Evolutionary conservation across 805 yeast genomes (phyloP), one percentile per base, ranked within the genome.

Genomic region (Jamesozyma piceae): DNA sequence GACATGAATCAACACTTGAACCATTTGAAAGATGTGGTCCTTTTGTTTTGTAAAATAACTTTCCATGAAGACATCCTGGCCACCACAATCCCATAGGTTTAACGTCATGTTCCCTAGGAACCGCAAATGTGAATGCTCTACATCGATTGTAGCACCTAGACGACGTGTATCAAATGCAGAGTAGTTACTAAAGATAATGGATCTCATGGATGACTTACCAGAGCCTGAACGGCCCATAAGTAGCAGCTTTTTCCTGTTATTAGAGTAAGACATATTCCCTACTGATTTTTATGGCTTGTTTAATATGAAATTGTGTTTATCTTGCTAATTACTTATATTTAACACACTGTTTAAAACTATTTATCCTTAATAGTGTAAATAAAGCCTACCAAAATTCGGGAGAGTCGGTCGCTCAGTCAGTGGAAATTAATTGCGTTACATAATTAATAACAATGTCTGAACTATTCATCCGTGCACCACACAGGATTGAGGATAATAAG

Each of bases 11-110:
- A 92, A 71, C 11, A 94, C 97, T 57, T 92, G 97, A 19, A 89
- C 95, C 82, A 87, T 86, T 55, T 87, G 83, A 68, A 90, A 90
- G 36, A 90, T 88, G 57, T 89, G 95, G 59, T 84, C 95, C 46
- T 86, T 78, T 49, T 87, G 95, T 42, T 85, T 80, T 3, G 89
- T 77, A 56, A 86, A 80, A 60, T 92, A 92, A 62, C 86, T 88
- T 57, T 90, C 97, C 86, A 92, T 89, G 52, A 89, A 92, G 2
- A 83, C 87, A 62, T 92, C 97, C 60, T 92, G 98, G 3, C 95
- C 95, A 55, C 97, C 98, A 65, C 98, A 92, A 63, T 92, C 98
- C 97, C 97, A 89, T 19, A 92, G 68, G 55, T 90, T 90, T 37
- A 92, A 69, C 1, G 97, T 88, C 94, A 92, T 87, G 60, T 90